phyloP scores from a whole-genome alignment of 139 green algal genomes.

The Trebouxia sp. region DNA sequence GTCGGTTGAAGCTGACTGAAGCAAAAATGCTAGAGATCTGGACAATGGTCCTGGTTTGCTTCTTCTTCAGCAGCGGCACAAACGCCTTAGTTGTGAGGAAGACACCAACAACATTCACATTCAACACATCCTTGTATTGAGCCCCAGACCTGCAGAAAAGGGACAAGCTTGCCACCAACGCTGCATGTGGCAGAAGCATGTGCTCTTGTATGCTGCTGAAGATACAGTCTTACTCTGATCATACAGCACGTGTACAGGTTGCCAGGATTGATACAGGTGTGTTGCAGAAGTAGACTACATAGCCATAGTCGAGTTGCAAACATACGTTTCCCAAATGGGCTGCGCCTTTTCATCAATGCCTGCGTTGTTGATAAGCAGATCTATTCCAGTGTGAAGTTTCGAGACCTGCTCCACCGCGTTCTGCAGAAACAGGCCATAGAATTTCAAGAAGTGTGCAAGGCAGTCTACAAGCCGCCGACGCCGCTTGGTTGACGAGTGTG shows the following conservation, averaged over 20 bases:
- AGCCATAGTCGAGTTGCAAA: no score
- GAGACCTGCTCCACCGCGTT: background rate
- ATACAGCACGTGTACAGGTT: no score
- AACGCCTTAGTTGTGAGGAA: background rate
- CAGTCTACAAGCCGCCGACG: no score
- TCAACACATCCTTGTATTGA: background rate
- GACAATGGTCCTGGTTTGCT: constrained; percentile 21
- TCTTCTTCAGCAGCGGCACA: constrained; percentile 10
- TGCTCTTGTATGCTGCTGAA: no score
- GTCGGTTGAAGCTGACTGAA: background rate
- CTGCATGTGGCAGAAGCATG: background rate
- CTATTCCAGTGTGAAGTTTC: background rate
- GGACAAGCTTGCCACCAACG: no score
- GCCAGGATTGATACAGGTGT: background rate
- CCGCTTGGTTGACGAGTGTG: no score
- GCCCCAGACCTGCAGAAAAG: background rate
- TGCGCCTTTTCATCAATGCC: background rate
- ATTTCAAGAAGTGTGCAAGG: no score
- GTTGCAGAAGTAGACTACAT: no score
- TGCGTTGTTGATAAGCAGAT: constrained; percentile 25
- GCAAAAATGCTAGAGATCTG: background rate
- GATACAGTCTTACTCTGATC: no score
- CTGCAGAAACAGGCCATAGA: background rate
- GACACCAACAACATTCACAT: constrained; percentile 13
- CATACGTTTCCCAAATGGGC: background rate